phyloP scores from a whole-genome alignment of 2,329 filamentous ascomycete genomes.

The Xylariaceae sp. region DNA sequence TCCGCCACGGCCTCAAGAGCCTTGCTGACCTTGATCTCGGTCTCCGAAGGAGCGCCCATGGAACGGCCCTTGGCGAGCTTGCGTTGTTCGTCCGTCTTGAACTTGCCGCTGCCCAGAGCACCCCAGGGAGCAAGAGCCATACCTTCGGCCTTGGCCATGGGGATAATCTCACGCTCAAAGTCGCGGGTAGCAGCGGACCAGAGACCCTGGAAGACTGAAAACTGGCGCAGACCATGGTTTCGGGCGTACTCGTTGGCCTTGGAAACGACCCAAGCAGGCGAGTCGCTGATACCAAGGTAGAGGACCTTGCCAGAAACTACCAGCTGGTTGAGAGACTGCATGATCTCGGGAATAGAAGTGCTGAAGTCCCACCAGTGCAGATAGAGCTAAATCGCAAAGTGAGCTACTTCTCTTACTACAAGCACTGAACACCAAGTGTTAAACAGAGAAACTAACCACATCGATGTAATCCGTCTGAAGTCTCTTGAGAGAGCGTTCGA shows the following conservation, averaged over 20 bases:
- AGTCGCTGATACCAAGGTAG: conserved; percentile 63
- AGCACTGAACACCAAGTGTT: background rate
- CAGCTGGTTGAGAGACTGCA: conserved; percentile 61
- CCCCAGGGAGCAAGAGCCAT: conserved; percentile 59
- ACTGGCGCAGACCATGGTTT: conserved; percentile 63
- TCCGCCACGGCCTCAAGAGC: conserved; percentile 56
- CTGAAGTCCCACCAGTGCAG: conserved; percentile 65
- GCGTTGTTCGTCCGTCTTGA: conserved; percentile 41
- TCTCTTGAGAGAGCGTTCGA: conserved; percentile 53
- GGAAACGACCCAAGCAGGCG: conserved; percentile 63
- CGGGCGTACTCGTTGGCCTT: conserved; percentile 66
- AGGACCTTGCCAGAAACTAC: conserved; percentile 58
- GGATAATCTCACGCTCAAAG: conserved; percentile 64
- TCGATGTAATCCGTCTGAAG: conserved; percentile 66
- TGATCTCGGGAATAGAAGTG: conserved; percentile 60
- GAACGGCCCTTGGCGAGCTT: conserved; percentile 40
- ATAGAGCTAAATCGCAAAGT: conserved; percentile 41
- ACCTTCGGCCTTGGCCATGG: conserved; percentile 58
- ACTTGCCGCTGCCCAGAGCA: conserved; percentile 48
- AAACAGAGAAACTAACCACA: conserved; percentile 37
- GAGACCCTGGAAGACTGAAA: conserved; percentile 62
- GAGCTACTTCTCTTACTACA: conserved; percentile 5
- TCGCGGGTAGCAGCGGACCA: conserved; percentile 61
- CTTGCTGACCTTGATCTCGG: conserved; percentile 49
- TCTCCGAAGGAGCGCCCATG: conserved; percentile 39